Conservation (phyloP, 495 filamentous ascomycete genomes). For the Tuber calosporum region DNA sequence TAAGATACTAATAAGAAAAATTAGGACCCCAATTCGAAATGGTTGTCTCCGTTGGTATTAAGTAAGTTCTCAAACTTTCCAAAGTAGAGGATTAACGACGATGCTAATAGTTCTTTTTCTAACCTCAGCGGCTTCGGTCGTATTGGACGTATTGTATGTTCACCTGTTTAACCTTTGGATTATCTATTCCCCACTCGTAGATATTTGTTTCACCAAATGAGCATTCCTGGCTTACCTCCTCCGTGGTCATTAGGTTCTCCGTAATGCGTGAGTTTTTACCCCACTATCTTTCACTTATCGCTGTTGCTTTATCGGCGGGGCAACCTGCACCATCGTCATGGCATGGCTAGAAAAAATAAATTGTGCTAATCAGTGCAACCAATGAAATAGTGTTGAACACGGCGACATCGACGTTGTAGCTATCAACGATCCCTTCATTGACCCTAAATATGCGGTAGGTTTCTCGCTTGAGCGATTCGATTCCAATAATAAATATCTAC, state of each 20-base stretch:
- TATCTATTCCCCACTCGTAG: background rate
- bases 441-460: slow-evolving; percentile 86
- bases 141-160: slow-evolving; percentile 87
- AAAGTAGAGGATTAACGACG: background rate
- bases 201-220: background rate
- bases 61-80: slow-evolving; percentile 22
- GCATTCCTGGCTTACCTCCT: slow-evolving; percentile 24
- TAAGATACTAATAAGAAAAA: background rate
- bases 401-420: slow-evolving; percentile 80
- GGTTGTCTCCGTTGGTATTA: slow-evolving; percentile 40
- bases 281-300: slow-evolving; percentile 23
- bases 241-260: slow-evolving; percentile 53
- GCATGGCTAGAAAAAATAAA: slow-evolving; percentile 13
- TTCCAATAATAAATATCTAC: slow-evolving; percentile 17
- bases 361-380: slow-evolving; percentile 45
- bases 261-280: slow-evolving; percentile 60
- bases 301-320: slow-evolving; percentile 29
- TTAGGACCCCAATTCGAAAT: slow-evolving; percentile 28
- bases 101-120: slow-evolving; percentile 1
- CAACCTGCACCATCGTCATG: slow-evolving; percentile 40
- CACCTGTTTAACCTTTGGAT: background rate
- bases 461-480: background rate
- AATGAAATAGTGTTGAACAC: slow-evolving; percentile 67
- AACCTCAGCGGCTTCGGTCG: slow-evolving; percentile 94
- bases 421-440: slow-evolving; percentile 99